phyloP scores from a whole-genome alignment of 495 filamentous ascomycete species.

The Penicillium steckii region DNA sequence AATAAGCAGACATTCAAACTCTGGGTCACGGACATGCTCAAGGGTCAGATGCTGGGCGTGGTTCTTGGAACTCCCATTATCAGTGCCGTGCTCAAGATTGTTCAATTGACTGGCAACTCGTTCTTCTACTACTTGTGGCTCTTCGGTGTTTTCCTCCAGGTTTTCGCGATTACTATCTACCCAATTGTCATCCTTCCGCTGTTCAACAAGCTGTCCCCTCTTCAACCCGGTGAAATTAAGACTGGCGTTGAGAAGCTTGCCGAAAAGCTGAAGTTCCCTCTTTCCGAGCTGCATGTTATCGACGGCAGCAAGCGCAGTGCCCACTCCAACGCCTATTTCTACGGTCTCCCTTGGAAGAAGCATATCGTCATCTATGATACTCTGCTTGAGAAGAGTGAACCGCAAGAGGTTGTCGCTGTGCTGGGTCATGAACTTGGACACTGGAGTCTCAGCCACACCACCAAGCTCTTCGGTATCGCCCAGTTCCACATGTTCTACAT shows the following conservation, averaged over 20 bases:
- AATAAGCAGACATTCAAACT: constrained; percentile 93
- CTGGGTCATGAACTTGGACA: constrained; percentile 95
- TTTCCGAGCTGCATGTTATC: constrained; percentile 89
- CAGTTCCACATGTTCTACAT: constrained; percentile 95
- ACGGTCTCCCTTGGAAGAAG: constrained; percentile 98
- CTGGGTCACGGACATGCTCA: constrained; percentile 89
- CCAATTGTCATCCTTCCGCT: constrained; percentile 90
- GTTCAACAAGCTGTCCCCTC: constrained; percentile 97
- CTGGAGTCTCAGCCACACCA: constrained; percentile 94
- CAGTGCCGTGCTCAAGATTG: constrained; percentile 83
- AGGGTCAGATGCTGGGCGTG: constrained; percentile 78
- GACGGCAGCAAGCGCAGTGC: constrained; percentile 96
- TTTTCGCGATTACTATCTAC: constrained; percentile 94
- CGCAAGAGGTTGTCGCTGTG: constrained; percentile 90
- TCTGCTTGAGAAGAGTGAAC: constrained; percentile 88
- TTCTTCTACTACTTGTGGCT: constrained; percentile 99
- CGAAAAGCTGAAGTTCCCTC: constrained; percentile 81
- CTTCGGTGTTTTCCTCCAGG: constrained; percentile 81
- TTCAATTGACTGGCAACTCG: constrained; percentile 83
- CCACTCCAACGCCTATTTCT: constrained; percentile 98
- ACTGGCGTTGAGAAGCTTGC: constrained; percentile 84
- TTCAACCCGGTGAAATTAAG: constrained; percentile 84
- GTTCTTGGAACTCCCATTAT: constrained; percentile 82
- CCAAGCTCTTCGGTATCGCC: constrained; percentile 83
- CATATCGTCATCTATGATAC: constrained; percentile 99